These are phyloP conservation scores for Leersia perrieri DNA, from an alignment of 176 grass and related monocot genomes.

Conservation along the genomic window DNA sequence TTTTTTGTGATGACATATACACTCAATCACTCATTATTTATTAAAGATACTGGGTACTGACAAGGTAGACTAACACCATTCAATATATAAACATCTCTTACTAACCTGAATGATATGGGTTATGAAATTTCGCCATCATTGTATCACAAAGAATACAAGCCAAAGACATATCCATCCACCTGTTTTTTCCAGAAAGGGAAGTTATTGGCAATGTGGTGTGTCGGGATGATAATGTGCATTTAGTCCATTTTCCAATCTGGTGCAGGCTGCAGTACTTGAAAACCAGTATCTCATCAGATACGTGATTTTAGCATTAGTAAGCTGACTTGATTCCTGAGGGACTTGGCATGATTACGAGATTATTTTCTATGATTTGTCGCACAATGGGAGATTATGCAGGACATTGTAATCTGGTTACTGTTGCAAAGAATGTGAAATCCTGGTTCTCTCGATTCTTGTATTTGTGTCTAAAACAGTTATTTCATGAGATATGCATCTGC, in stretches of 20 bases:
- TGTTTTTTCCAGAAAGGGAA: background rate
- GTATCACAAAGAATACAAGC: background rate
- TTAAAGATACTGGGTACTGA: conserved; percentile 2
- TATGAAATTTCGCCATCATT: background rate
- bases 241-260: background rate
- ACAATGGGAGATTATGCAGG: background rate
- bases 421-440: background rate
- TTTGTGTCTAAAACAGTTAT: background rate
- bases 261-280: background rate
- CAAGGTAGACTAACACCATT: conserved; percentile 3
- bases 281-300: background rate
- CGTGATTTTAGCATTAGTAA: background rate
- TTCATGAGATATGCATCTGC: background rate
- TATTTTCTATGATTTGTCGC: background rate
- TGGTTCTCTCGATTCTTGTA: background rate
- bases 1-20: background rate
- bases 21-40: background rate
- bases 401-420: background rate
- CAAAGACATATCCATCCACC: background rate
- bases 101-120: background rate
- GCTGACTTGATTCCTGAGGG: background rate
- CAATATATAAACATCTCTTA: background rate
- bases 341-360: background rate
- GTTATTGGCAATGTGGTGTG: background rate
- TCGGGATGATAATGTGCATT: background rate